These are phyloP conservation scores for Leishmania braziliensis DNA, from an alignment of 208 protist genomes.

Conservation along the genomic window DNA sequence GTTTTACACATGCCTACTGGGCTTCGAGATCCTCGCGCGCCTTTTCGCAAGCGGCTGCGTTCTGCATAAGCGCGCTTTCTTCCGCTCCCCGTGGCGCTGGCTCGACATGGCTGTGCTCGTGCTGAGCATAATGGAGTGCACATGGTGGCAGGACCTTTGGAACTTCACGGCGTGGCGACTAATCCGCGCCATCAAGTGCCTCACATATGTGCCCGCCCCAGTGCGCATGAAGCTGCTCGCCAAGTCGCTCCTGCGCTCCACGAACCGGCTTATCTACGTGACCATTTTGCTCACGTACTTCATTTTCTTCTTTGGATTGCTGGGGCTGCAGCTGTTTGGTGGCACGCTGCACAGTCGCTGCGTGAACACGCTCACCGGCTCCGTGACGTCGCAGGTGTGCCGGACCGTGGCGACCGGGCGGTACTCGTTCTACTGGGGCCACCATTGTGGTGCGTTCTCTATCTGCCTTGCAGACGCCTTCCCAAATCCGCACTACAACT, in stretches of 20 bases:
- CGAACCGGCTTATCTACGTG: conserved; percentile 68
- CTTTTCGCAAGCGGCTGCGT: conserved; percentile 87
- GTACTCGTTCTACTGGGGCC: conserved; percentile 83
- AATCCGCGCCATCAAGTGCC: conserved; percentile 84
- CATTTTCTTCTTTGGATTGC: conserved; percentile 88
- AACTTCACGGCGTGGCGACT: conserved; percentile 90
- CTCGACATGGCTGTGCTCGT: conserved; percentile 90
- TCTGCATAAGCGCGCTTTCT: conserved; percentile 76
- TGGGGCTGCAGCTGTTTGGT: conserved; percentile 88
- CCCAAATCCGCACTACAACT: conserved; percentile 82
- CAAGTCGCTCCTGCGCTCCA: conserved; percentile 87
- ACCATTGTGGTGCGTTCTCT: conserved; percentile 51
- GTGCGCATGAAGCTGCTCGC: conserved; percentile 85
- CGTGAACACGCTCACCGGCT: conserved; percentile 61
- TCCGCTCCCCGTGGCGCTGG: conserved; percentile 92
- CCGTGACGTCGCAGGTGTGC: conserved; percentile 65
- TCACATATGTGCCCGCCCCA: conserved; percentile 72
- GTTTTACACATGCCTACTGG: conserved; percentile 84
- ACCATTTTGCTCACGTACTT: conserved; percentile 78
- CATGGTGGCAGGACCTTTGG: conserved; percentile 68
- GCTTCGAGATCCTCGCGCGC: conserved; percentile 80
- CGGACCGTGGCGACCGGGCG: conserved; percentile 46
- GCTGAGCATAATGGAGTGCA: conserved; percentile 79
- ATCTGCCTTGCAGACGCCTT: conserved; percentile 54
- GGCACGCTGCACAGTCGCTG: conserved; percentile 82